phyloP scores from a whole-genome alignment of 306 rosid genomes.

The Cucurbita maxima region DNA sequence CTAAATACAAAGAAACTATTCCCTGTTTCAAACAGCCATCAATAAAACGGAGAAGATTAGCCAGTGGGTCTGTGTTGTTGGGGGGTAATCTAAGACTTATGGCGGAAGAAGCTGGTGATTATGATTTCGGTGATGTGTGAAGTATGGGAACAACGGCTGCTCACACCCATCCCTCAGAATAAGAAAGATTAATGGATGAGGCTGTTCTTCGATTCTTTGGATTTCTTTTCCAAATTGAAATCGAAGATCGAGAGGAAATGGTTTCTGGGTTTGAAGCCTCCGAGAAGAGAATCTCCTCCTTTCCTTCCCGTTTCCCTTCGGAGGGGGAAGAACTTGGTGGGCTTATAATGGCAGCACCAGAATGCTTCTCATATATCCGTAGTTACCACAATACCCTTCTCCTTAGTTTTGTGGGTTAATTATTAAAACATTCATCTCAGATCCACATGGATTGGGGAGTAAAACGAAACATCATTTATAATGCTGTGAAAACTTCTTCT shows the following conservation, averaged over 20 bases:
- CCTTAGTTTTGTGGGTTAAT: not conserved
- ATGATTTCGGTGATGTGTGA: slow-evolving; percentile 88
- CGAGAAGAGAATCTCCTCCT: not conserved
- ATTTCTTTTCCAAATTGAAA: not conserved
- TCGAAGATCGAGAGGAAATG: not conserved
- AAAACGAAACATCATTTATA: no score
- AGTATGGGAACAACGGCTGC: slow-evolving; percentile 79
- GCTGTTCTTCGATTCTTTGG: not conserved
- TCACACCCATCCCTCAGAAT: slow-evolving; percentile 84
- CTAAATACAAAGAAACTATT: not conserved
- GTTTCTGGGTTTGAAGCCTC: not conserved
- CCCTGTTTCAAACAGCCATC: slow-evolving; percentile 15
- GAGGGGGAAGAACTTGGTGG: not conserved
- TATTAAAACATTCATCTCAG: not conserved
- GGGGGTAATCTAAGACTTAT: slow-evolving; percentile 29
- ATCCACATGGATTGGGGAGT: no score
- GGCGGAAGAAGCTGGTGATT: slow-evolving; percentile 93
- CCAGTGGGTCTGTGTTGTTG: not conserved
- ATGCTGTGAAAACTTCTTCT: no score
- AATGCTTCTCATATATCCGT: not conserved
- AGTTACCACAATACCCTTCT: slow-evolving; percentile 3
- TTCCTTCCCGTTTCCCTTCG: not conserved
- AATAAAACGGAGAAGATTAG: not conserved
- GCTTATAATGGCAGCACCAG: slow-evolving; percentile 1
- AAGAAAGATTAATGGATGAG: not conserved